A percentile compares a stretch with the other conserved stretches of the same genome.
phyloP scores from a whole-genome alignment of 2,329 filamentous ascomycete genomes.

The Hypoxylon sp. region DNA sequence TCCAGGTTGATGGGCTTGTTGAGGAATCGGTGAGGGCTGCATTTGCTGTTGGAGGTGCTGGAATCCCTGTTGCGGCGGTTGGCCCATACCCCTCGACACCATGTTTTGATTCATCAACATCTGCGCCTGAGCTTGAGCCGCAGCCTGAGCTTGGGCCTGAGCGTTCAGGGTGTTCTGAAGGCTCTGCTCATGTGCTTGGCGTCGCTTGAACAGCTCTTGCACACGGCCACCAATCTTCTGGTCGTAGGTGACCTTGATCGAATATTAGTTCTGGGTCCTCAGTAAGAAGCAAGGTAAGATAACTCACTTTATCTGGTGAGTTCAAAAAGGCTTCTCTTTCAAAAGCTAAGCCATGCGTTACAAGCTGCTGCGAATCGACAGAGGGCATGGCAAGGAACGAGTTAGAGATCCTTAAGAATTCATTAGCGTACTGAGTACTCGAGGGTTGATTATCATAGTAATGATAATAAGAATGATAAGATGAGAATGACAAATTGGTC shows the following conservation, averaged over 20 bases:
- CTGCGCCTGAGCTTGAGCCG: conserved; percentile 60
- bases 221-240: conserved; percentile 63
- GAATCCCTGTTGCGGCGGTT: conserved; percentile 68
- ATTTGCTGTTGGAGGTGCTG: conserved; percentile 72
- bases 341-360: conserved; percentile 61
- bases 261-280: conserved; percentile 34
- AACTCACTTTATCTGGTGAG: conserved; percentile 65
- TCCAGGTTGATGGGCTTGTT: conserved; percentile 60
- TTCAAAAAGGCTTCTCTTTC: conserved; percentile 65
- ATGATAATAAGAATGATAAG: not conserved
- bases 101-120: conserved; percentile 69
- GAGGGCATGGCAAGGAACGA: conserved; percentile 63
- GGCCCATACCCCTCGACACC: conserved; percentile 67
- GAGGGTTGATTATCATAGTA: not conserved
- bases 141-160: conserved; percentile 59
- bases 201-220: conserved; percentile 65
- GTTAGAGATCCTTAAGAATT: conserved; percentile 64
- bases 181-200: conserved; percentile 65
- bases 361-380: conserved; percentile 60
- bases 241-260: conserved; percentile 65
- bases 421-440: conserved; percentile 18
- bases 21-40: conserved; percentile 68
- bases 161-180: conserved; percentile 67
- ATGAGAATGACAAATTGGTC: not conserved
- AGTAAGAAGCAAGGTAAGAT: conserved; percentile 1